Base-by-base conservation (phyloP, 306 rosid genomes). In the Boehmeria nivea region DNA sequence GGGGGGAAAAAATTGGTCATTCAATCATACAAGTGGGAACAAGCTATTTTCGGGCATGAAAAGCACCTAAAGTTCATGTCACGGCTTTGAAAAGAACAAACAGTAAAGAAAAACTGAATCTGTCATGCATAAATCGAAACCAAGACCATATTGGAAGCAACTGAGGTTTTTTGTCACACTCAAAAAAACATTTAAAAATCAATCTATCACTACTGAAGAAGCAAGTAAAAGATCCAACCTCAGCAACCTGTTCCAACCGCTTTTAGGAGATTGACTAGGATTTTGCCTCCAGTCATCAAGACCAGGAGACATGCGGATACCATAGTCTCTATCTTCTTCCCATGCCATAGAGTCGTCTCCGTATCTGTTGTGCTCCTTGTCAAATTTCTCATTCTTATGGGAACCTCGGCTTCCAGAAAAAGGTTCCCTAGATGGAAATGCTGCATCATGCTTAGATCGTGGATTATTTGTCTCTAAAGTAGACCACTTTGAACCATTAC, bases 281-380 rank as follows among this genome's bases (percentile, higher is more conserved):
- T 71, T 68, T 66, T 63, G 81, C 68, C 75, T 72, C 95, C 95
- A 70, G 61, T 78, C 94, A 64, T 84, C 87, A 27, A 73, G 72
- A 60, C 83, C 84, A 60, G 90, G 95, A 69, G 97, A 90, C 76
- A 79, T 79, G 68, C 73, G 76, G 44, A 72, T 71, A 69, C 51
- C 17, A 46, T 82, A 81, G 75, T 67, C 72, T 69, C 46, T 84
- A 64, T 82, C 96, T 11, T 36, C 75, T 24, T 87, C 88, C 85
- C 85, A 82, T 45, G 74, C 82, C 67, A 69, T 55, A 54, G 78
- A 50, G 67, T 70, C 63, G 56, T 78, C 83, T 46, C 59, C 40
- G 63, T 65, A 59, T 69, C 86, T 71, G 27, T 71, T 62, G 52
- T 64, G 24, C n/a, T 78, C 88, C 78, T 66, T 82, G 72, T 56